Evolutionary conservation across 2,329 filamentous ascomycete genomes (phyloP), one percentile per base, ranked within the genome.

Genomic region (Aspergillus glaucus): DNA sequence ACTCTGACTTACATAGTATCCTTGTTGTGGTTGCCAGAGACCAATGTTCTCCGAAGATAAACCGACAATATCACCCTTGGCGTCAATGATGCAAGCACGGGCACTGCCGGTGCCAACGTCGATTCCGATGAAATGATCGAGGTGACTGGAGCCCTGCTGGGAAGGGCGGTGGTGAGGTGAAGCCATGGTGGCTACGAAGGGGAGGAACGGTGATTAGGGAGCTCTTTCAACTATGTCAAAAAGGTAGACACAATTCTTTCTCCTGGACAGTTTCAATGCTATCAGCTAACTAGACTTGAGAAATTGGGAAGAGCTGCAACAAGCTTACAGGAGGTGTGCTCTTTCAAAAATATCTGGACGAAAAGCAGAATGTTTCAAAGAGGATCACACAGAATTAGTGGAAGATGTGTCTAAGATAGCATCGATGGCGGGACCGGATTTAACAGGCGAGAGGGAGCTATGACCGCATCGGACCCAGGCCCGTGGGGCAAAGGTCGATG

Each of bases 71-170:
- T 96, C 89, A 46, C 93, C 93, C 37, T 86, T 84, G 53, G 84
- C 80, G 67, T 97, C 88, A 70, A 98, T 95, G 65, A 98, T 89
- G 71, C 93, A 97, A 47, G 93, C 93, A 65, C 93, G 83, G 36
- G 92, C 93, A 67, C 89, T 95, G 48, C 93, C 93, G 17, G 93
- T 98, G 46, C 93, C 93, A 45, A 98, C 92, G 73, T 98, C 93
- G 59, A 98, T 88, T 52, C 92, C 92, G 63, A 97, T 83, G 66
- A 80, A 84, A 62, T 84, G 79, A 59, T 81, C 77, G 55, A 76
- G 67, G 51, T 79, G 76, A 37, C 78, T 72, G 40, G 67, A 68
- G 44, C 53, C 51, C 55, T 66, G 62, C 7, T 56, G 59, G 43
- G 63, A 66, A 28, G 64, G 55, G 40, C 56, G 64, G 49, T 59